phyloP scores from a whole-genome alignment of 2,329 filamentous ascomycete genomes.

The Pseudocercospora macadamiae region DNA sequence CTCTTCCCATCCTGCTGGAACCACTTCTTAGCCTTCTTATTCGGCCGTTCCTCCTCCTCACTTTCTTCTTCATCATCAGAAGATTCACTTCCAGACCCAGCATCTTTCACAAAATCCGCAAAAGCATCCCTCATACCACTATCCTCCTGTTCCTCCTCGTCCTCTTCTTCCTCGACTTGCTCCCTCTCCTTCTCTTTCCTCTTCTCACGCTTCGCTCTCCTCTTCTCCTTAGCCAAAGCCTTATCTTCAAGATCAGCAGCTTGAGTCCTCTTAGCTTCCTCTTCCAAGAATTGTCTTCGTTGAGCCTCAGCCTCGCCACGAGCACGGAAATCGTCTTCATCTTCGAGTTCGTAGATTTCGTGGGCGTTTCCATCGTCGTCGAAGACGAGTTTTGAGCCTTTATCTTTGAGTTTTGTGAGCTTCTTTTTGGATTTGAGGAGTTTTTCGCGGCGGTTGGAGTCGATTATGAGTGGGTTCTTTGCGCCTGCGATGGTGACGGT shows the following conservation, averaged over 20 bases:
- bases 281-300: conserved; percentile 74
- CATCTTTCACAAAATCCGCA: conserved; percentile 48
- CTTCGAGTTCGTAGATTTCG: conserved; percentile 83
- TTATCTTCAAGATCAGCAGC: conserved; percentile 83
- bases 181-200: conserved; percentile 68
- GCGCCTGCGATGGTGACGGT: conserved; percentile 68
- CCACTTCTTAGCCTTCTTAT: conserved; percentile 78
- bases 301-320: conserved; percentile 77
- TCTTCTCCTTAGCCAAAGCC: conserved; percentile 75
- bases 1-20: conserved; percentile 69
- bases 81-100: conserved; percentile 34
- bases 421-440: conserved; percentile 93
- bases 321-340: conserved; percentile 77
- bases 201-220: conserved; percentile 74
- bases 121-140: conserved; percentile 42
- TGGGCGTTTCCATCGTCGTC: conserved; percentile 89
- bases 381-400: conserved; percentile 82
- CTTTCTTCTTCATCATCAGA: conserved; percentile 45
- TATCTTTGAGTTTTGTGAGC: conserved; percentile 88
- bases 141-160: conserved; percentile 25
- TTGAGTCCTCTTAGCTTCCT: conserved; percentile 71
- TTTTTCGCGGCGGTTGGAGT: conserved; percentile 94
- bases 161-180: conserved; percentile 29
- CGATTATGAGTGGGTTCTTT: conserved; percentile 74
- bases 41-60: conserved; percentile 53